phyloP scores from a whole-genome alignment of 1,139 yeast species.

The Cylindricascospora bacillispora region DNA sequence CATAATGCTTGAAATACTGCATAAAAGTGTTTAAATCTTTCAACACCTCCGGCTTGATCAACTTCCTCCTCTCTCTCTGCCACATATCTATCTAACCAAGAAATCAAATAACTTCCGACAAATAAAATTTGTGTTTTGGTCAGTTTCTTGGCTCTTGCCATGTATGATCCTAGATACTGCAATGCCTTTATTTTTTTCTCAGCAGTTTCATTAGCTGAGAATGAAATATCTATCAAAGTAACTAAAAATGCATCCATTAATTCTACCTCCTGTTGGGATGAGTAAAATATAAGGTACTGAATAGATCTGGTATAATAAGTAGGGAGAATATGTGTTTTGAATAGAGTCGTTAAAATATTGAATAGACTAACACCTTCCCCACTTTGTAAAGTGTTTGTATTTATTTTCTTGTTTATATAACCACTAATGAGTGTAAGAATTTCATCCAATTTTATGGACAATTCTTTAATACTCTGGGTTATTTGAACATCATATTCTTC shows the following conservation, averaged over 20 bases:
- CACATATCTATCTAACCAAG: slow-evolving; percentile 75
- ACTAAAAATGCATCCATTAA: slow-evolving; percentile 79
- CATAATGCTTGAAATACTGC: slow-evolving; percentile 88
- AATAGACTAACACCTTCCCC: slow-evolving; percentile 67
- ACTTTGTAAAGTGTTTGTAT: slow-evolving; percentile 37
- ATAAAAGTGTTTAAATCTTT: slow-evolving; percentile 73
- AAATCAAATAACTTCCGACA: slow-evolving; percentile 64
- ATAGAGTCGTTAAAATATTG: slow-evolving; percentile 61
- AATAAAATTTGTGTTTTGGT: slow-evolving; percentile 62
- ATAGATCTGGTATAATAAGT: slow-evolving; percentile 87
- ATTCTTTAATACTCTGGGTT: slow-evolving; percentile 39
- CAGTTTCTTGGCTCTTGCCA: slow-evolving; percentile 74
- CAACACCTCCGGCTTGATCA: slow-evolving; percentile 57
- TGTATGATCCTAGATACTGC: slow-evolving; percentile 83
- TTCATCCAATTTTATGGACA: slow-evolving; percentile 59
- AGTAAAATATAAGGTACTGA: slow-evolving; percentile 72
- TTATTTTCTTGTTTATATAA: slow-evolving; percentile 38
- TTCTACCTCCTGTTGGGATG: slow-evolving; percentile 72
- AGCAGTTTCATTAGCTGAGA: slow-evolving; percentile 50
- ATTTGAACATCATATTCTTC: slow-evolving; percentile 35
- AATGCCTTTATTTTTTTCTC: slow-evolving; percentile 77
- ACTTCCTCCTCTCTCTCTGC: slow-evolving; percentile 76
- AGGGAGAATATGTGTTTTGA: slow-evolving; percentile 73
- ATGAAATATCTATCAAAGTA: slow-evolving; percentile 69
- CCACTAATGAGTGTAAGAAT: slow-evolving; percentile 45